Evolutionary conservation across 306 rosid species (phyloP), one percentile per base, ranked within the genome.

Genomic region (Prinsepia uniflora): DNA sequence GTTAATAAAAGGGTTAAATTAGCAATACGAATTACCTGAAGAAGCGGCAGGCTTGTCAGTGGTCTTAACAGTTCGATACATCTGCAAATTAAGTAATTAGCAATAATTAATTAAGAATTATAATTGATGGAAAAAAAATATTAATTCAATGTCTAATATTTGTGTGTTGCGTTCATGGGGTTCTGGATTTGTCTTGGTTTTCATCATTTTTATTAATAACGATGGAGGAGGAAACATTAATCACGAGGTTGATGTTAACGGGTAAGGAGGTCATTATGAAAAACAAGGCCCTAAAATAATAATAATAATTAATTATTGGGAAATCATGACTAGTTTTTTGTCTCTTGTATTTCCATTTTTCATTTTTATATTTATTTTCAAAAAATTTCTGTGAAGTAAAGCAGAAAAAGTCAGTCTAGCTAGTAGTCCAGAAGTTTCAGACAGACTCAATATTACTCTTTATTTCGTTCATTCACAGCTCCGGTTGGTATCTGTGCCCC

Each of bases 61-160:
- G 61, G 96, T 90, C 84, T 90, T 92, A 75, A 92, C 96, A 77
- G 98, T 92, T 68, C 98, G 82, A 83, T 92, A 92, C 98, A 92
- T 92, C 98, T 92, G 87, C 54, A 68, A 73, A 82, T 1, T 24
- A 2, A 52, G 55, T 61, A 66, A 75, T 39, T 34, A 62, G 60
- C 46, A 63, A 55, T 24, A 24, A 20, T 43, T 64, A n/a, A 18
- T 17, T 40, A 68, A 58, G 67, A 58, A 72, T 46, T 20, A 57
- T 0, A 58, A 63, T 36, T 6, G 24, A 59, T 18, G 66, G 46
- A 15, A 24, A 10, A 7, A 34, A 41, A 8, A 10, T 17, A 68
- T 24, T 10, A 58, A 30, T 58, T 34, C 42, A 6, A 13, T 6
- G 43, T 34, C 10, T 34, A 58, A 6, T 12, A 43, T 71, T 74